A percentile compares a stretch with the other conserved stretches of the same genome.
These are phyloP conservation scores for Rickenella mellea DNA, from an alignment of 768 basidiomycete species.

Conservation along the genomic window DNA sequence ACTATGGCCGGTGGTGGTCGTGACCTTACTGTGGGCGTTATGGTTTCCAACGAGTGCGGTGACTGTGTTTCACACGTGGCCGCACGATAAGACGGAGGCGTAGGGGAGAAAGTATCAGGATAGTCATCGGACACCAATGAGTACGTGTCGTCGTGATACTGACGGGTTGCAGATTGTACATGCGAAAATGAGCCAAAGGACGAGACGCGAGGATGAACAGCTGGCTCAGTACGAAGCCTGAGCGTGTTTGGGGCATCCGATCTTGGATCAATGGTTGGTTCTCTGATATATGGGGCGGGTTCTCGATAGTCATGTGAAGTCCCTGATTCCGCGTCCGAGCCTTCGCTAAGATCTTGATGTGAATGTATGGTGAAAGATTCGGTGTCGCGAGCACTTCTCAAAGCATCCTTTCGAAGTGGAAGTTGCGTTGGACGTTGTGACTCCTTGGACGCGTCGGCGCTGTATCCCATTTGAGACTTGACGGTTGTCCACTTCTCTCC, in stretches of 20 bases:
- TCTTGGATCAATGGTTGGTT: too few species aligned
- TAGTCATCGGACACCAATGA: slow-evolving; percentile 23
- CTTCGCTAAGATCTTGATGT: slow-evolving; percentile 26
- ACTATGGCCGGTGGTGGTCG: slow-evolving; percentile 23
- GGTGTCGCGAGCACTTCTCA: too few species aligned
- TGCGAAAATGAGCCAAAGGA: too few species aligned
- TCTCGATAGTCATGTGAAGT: slow-evolving; percentile 5
- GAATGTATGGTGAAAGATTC: slow-evolving; percentile 35
- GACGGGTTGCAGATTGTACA: too few species aligned
- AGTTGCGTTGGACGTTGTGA: slow-evolving; percentile 1
- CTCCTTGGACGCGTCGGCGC: slow-evolving; percentile 7
- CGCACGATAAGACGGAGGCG: slow-evolving; percentile 41
- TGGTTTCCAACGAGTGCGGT: slow-evolving; percentile 9
- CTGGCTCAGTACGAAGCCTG: too few species aligned
- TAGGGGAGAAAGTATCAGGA: slow-evolving; percentile 26
- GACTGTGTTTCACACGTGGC: slow-evolving; percentile 22
- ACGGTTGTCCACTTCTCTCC: slow-evolving; percentile 71
- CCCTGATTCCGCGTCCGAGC: slow-evolving; percentile 9
- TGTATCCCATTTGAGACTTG: slow-evolving; percentile 45
- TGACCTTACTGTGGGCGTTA: too few species aligned
- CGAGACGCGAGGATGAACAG: too few species aligned
- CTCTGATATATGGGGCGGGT: neutral
- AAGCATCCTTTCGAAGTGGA: neutral
- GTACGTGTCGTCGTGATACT: too few species aligned
- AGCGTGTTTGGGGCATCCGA: too few species aligned